A percentile compares a stretch with the other conserved stretches of the same genome.
Conservation (phyloP, 495 filamentous ascomycete species). For the Stereocaulon alpinum region DNA sequence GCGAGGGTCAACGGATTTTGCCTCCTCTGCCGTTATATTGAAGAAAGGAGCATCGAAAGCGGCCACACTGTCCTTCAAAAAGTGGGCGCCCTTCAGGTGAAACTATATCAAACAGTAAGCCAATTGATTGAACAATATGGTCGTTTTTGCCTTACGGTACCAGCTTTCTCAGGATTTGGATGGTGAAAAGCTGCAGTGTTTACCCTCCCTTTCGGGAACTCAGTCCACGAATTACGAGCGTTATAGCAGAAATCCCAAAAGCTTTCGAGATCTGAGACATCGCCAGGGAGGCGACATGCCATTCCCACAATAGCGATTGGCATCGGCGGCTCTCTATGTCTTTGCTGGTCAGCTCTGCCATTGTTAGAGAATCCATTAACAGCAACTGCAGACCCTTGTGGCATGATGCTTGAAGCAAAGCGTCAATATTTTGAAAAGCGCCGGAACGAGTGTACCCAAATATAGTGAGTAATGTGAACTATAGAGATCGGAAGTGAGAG, state of each 20-base stretch:
- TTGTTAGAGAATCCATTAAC: background rate
- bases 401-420: background rate
- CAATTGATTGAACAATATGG: background rate
- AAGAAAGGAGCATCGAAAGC: constrained; percentile 41
- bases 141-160: constrained; percentile 16
- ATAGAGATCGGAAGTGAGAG: too few species aligned
- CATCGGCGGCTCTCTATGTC: background rate
- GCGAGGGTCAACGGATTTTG: constrained; percentile 46
- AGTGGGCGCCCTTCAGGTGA: constrained; percentile 29
- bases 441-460: too few species aligned
- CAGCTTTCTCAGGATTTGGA: constrained; percentile 16
- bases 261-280: constrained; percentile 27
- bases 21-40: constrained; percentile 42
- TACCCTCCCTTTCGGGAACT: constrained; percentile 26
- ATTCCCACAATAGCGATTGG: constrained; percentile 37
- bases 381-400: background rate
- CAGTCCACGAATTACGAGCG: constrained; percentile 25
- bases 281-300: constrained; percentile 34
- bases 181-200: constrained; percentile 23
- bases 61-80: constrained; percentile 31
- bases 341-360: background rate
- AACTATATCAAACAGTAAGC: constrained; percentile 1
- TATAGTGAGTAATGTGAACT: too few species aligned
- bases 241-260: constrained; percentile 33
- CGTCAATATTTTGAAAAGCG: background rate